Percentiles rank a stretch among this genome's conserved stretches.
Evolutionary conservation across 2,329 filamentous ascomycete species (phyloP).

Genomic region (Volutella citrinella): DNA sequence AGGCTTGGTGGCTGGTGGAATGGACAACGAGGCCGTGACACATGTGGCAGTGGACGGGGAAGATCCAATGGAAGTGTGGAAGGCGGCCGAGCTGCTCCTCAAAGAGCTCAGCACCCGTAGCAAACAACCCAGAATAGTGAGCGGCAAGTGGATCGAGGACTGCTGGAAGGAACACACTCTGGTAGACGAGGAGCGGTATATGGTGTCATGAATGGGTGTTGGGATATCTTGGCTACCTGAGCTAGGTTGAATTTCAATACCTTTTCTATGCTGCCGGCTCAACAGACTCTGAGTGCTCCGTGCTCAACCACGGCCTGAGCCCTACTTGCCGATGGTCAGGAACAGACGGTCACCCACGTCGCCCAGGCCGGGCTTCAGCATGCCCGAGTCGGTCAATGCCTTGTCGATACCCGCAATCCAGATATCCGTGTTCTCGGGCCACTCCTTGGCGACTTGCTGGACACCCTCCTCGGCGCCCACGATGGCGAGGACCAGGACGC

Average conservation of each 20-base stretch:
- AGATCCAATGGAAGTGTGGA: slow-evolving; percentile 35
- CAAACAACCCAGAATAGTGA: slow-evolving; percentile 67
- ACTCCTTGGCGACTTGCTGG: slow-evolving; percentile 67
- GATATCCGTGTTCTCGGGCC: slow-evolving; percentile 73
- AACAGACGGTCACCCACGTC: slow-evolving; percentile 91
- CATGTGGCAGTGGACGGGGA: slow-evolving; percentile 62
- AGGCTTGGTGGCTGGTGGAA: slow-evolving; percentile 51
- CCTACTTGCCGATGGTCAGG: slow-evolving; percentile 79
- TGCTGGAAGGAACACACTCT: slow-evolving; percentile 78
- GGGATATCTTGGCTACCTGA: slow-evolving; percentile 17
- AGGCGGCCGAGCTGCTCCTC: slow-evolving; percentile 43
- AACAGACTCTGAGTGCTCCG: slow-evolving; percentile 2
- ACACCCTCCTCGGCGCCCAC: slow-evolving; percentile 73
- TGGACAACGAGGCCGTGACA: slow-evolving; percentile 58
- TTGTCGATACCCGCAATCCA: slow-evolving; percentile 81
- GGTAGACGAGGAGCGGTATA: slow-evolving; percentile 72
- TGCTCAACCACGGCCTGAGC: too few species aligned
- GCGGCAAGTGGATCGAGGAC: slow-evolving; percentile 68
- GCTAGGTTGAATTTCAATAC: slow-evolving; percentile 10
- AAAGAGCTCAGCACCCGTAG: slow-evolving; percentile 41
- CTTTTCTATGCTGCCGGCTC: too few species aligned
- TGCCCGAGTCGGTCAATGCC: slow-evolving; percentile 72
- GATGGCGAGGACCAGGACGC: slow-evolving; percentile 73
- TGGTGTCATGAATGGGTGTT: slow-evolving; percentile 20
- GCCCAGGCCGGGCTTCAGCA: slow-evolving; percentile 87